Percentiles rank a stretch among this genome's conserved stretches.
phyloP scores from a whole-genome alignment of 169 alveolate genomes.

The Eimeria acervulina region DNA sequence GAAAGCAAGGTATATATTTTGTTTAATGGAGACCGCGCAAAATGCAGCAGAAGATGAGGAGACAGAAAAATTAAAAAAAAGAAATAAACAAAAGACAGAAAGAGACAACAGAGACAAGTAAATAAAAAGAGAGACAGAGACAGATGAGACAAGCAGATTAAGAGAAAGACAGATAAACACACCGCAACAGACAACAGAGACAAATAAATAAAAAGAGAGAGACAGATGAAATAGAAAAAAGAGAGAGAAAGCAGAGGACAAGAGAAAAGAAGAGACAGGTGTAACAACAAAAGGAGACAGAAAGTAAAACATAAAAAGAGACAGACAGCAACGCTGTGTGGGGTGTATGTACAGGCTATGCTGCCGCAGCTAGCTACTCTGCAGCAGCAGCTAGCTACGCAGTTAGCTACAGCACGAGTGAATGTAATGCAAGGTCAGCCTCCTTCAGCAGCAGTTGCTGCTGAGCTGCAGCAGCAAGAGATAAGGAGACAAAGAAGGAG shows the following conservation, averaged over 20 bases:
- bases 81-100: no score
- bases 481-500: not conserved
- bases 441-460: slow-evolving; percentile 20
- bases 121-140: not conserved
- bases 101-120: not conserved
- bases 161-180: not conserved
- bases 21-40: no score
- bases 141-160: not conserved
- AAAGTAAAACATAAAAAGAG: no score
- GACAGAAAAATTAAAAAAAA: no score
- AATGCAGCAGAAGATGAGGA: no score
- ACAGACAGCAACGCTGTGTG: no score
- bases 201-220: not conserved
- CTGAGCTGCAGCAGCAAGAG: slow-evolving; percentile 10
- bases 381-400: slow-evolving; percentile 4
- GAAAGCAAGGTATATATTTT: no score
- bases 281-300: no score
- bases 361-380: slow-evolving; percentile 13
- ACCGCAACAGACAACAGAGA: no score
- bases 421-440: not conserved
- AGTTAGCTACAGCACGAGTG: not conserved
- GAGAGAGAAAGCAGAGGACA: not conserved
- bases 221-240: not conserved
- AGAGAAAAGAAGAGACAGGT: no score
- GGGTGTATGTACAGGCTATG: not conserved